A percentile compares a stretch with the other conserved stretches of the same genome.
Conservation (phyloP, 192 early-diverging fungal genomes). For the Rhizophagus clarus region DNA sequence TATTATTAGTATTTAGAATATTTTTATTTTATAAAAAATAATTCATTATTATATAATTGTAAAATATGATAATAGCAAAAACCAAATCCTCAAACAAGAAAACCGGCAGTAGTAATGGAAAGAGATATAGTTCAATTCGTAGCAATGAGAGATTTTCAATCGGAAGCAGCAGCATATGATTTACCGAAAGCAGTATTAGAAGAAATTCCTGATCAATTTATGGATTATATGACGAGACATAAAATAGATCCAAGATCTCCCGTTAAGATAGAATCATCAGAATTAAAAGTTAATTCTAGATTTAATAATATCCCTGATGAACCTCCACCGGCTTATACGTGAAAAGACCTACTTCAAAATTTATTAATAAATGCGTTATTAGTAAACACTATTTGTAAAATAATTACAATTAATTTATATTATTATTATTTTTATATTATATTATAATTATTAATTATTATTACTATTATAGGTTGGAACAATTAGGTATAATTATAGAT, state of each 20-base stretch:
- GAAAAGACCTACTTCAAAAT: too few relatives aligned
- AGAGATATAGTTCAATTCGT: conserved; percentile 65
- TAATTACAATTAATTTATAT: too few relatives aligned
- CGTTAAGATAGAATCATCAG: not conserved
- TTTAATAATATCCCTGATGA: not conserved
- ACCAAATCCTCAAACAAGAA: not conserved
- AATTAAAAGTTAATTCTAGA: not conserved
- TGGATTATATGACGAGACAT: conserved; percentile 46
- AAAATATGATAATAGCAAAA: not conserved
- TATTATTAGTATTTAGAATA: not conserved
- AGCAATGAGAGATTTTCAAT: conserved; percentile 42
- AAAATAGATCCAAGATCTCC: conserved; percentile 35
- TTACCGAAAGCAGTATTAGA: conserved; percentile 49
- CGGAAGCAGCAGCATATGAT: conserved; percentile 24
- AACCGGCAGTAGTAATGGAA: conserved; percentile 21
- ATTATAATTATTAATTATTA: too few relatives aligned
- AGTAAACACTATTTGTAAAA: too few relatives aligned
- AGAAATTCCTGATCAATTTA: conserved; percentile 59
- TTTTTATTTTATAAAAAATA: not conserved
- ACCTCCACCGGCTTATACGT: not conserved
- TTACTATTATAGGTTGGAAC: too few relatives aligned
- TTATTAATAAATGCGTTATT: too few relatives aligned
- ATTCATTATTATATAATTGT: not conserved
- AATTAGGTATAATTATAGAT: too few relatives aligned
- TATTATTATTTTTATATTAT: too few relatives aligned